Percentiles rank a stretch among this genome's conserved stretches.
Evolutionary conservation across 108 stramenopile genomes (phyloP).

Genomic region (Nitzschia palea): DNA sequence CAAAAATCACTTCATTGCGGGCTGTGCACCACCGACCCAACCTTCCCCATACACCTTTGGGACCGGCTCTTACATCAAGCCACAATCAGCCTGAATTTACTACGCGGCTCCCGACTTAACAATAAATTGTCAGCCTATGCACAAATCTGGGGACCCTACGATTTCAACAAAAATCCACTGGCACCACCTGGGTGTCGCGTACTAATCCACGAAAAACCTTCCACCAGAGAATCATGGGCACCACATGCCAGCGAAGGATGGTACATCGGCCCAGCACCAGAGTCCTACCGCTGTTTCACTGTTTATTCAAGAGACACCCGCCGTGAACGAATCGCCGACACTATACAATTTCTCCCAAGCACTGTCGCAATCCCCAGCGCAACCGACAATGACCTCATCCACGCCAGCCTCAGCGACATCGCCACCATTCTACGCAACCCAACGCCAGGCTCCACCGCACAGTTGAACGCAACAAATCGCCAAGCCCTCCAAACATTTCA

Average conservation of each 20-base stretch:
- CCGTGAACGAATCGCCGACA: slow-evolving; percentile 27
- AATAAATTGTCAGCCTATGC: slow-evolving; percentile 38
- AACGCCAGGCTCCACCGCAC: neutral
- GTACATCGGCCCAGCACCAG: slow-evolving; percentile 48
- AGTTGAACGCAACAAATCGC: too few species aligned
- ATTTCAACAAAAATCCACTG: too few species aligned
- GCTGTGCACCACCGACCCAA: too few species aligned
- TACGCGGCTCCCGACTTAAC: slow-evolving; percentile 36
- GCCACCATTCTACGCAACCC: neutral
- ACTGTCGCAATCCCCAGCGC: slow-evolving; percentile 12
- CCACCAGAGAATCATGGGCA: too few species aligned
- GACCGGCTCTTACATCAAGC: slow-evolving; percentile 30
- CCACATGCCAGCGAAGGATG: slow-evolving; percentile 35
- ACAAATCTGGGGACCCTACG: slow-evolving; percentile 24
- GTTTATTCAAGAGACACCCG: slow-evolving; percentile 27
- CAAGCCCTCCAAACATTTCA: too few species aligned
- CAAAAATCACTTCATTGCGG: too few species aligned
- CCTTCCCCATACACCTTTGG: slow-evolving; percentile 38
- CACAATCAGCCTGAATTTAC: slow-evolving; percentile 38
- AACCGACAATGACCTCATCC: slow-evolving; percentile 4
- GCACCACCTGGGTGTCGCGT: too few species aligned
- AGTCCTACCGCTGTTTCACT: slow-evolving; percentile 46
- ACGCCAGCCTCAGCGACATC: slow-evolving; percentile 1
- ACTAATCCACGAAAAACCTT: too few species aligned
- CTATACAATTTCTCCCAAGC: slow-evolving; percentile 36